A percentile compares a stretch with the other conserved stretches of the same genome.
Conservation (phyloP, 305 asterid species). For the Caryopteris hybrid region DNA sequence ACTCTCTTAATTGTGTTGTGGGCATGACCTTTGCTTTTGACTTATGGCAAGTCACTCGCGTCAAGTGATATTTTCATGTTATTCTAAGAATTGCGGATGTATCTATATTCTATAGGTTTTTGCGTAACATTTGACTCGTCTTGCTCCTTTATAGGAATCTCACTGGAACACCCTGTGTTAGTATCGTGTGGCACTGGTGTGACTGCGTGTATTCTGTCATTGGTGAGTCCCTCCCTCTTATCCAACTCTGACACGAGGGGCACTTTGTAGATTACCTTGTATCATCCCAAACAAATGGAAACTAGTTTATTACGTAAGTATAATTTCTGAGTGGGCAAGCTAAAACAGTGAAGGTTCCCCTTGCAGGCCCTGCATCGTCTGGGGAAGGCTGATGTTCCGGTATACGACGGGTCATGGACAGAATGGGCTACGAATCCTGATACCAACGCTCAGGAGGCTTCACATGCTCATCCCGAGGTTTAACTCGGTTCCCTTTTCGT, state of each 20-base stretch:
- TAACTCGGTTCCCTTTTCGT: too few species aligned
- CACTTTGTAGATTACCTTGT: not conserved
- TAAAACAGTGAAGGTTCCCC: not conserved
- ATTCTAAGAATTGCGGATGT: too few species aligned
- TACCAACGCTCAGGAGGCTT: too few species aligned
- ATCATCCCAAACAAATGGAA: not conserved
- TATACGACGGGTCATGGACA: slow-evolving; percentile 93
- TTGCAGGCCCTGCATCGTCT: slow-evolving; percentile 79
- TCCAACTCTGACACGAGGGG: not conserved
- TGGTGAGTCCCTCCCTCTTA: slow-evolving; percentile 40
- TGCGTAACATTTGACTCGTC: too few species aligned
- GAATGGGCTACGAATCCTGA: slow-evolving; percentile 61
- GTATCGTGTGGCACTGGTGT: slow-evolving; percentile 94
- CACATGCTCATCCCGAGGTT: too few species aligned
- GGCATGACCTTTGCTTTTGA: too few species aligned
- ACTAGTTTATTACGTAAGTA: not conserved
- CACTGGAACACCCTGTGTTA: slow-evolving; percentile 53
- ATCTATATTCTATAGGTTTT: too few species aligned
- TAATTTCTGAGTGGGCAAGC: too few species aligned
- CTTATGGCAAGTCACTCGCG: too few species aligned
- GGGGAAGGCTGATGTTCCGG: slow-evolving; percentile 66
- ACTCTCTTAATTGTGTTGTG: too few species aligned
- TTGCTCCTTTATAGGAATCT: slow-evolving; percentile 47
- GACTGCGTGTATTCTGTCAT: slow-evolving; percentile 86
- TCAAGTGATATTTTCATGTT: too few species aligned